These are phyloP conservation scores for Asclepias syriaca DNA, from an alignment of 257 asterid genomes.

Conservation along the genomic window DNA sequence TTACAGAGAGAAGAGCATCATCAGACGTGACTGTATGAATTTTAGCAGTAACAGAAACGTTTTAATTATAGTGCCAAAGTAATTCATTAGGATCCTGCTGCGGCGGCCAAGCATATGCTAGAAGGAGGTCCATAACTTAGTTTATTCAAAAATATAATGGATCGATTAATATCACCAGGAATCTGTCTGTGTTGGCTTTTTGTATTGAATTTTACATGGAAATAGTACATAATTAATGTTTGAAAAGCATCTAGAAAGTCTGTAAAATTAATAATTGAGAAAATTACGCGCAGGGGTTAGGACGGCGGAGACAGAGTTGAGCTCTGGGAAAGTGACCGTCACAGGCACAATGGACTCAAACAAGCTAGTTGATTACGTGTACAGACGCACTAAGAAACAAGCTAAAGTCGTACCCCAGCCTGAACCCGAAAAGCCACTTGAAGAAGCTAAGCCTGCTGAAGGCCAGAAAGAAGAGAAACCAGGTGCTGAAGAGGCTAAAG, in stretches of 20 bases:
- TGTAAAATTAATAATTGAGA: not conserved
- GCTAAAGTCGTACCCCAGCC: conserved; percentile 73
- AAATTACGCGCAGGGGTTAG: conserved; percentile 50
- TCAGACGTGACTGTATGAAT: no score
- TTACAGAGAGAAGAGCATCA: no score
- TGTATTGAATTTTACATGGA: not conserved
- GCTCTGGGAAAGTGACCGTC: conserved; percentile 65
- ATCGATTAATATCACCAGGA: no score
- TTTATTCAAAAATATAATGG: no score
- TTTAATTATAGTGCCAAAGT: no score
- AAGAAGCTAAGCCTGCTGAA: conserved; percentile 48
- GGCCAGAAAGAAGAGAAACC: conserved; percentile 23
- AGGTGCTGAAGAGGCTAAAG: conserved; percentile 26
- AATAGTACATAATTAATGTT: not conserved
- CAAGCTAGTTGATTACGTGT: conserved; percentile 70
- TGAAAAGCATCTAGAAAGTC: not conserved
- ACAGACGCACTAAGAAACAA: conserved; percentile 70
- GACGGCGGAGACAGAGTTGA: conserved; percentile 63
- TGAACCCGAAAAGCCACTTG: conserved; percentile 29
- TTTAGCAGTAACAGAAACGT: no score
- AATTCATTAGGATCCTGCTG: no score
- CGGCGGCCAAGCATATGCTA: no score
- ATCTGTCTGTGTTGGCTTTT: no score
- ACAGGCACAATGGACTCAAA: conserved; percentile 75
- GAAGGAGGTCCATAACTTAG: no score